These are phyloP conservation scores for Phytopythium aichiense DNA, from an alignment of 352 stramenopile species.

Conservation along the genomic window DNA sequence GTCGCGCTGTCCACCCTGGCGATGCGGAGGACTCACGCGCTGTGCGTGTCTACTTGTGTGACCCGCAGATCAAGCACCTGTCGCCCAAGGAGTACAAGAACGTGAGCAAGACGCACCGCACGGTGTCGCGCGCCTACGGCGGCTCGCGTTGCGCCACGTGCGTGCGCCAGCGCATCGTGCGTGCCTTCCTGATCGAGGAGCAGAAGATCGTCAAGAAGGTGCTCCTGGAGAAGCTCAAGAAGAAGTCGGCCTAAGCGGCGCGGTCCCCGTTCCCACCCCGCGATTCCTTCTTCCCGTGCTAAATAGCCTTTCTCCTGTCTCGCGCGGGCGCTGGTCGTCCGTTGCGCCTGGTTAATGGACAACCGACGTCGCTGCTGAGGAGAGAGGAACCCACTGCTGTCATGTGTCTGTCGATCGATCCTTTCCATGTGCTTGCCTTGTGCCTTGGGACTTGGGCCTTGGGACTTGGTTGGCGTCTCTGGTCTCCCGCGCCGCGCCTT, in stretches of 20 bases:
- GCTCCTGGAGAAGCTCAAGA: conserved; percentile 93
- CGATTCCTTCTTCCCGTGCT: conserved; percentile 15
- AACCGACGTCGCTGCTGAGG: conserved; percentile 6
- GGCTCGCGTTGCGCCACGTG: conserved; percentile 92
- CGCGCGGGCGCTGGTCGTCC: background rate
- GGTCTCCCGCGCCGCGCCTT: too few relatives aligned
- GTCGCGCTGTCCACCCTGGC: too few relatives aligned
- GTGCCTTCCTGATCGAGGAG: conserved; percentile 99
- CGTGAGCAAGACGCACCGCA: conserved; percentile 89
- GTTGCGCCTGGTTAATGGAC: conserved; percentile 3
- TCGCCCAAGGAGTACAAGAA: conserved; percentile 75
- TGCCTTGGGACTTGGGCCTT: too few relatives aligned
- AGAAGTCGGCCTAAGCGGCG: conserved; percentile 65
- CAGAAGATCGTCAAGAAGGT: conserved; percentile 99
- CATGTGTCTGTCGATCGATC: background rate
- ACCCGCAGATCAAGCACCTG: conserved; percentile 77
- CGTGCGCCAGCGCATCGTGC: conserved; percentile 95
- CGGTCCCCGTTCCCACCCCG: background rate
- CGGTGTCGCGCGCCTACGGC: conserved; percentile 96
- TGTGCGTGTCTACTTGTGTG: background rate
- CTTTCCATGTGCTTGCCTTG: background rate
- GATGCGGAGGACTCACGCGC: background rate
- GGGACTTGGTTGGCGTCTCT: too few relatives aligned
- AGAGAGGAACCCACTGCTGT: conserved; percentile 5
- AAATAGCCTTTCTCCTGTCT: conserved; percentile 1